phyloP scores from a whole-genome alignment of 2,329 filamentous ascomycete genomes.

The Lachnellula arida region DNA sequence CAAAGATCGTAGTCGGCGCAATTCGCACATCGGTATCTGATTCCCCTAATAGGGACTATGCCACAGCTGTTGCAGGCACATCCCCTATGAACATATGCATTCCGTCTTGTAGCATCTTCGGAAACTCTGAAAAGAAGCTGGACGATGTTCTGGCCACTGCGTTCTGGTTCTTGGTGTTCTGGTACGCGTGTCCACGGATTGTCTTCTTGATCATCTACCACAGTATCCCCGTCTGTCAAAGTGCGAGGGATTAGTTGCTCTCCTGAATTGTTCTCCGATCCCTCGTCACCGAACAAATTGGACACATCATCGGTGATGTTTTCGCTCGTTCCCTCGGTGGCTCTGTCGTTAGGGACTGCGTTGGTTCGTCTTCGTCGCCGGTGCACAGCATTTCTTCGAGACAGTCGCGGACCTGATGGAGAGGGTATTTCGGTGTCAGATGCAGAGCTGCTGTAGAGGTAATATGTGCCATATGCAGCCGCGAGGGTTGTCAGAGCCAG shows the following conservation, averaged over 20 bases:
- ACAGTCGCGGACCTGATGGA: conserved; percentile 34
- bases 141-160: conserved; percentile 72
- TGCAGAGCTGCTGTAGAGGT: conserved; percentile 45
- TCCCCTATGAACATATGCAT: conserved; percentile 87
- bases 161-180: conserved; percentile 28
- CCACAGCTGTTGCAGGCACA: conserved; percentile 90
- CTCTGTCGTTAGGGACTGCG: not conserved
- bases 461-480: conserved; percentile 53
- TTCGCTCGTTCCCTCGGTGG: too few relatives aligned
- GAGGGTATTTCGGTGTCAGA: conserved; percentile 26
- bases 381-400: conserved; percentile 64
- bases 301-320: conserved; percentile 4
- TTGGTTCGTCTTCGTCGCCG: conserved; percentile 36
- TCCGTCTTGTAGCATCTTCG: conserved; percentile 82
- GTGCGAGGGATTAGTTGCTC: conserved; percentile 20
- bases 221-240: conserved; percentile 31
- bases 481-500: conserved; percentile 52
- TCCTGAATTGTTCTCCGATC: conserved; percentile 32
- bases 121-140: conserved; percentile 87
- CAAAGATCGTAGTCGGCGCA: conserved; percentile 95
- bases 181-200: conserved; percentile 19
- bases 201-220: conserved; percentile 27
- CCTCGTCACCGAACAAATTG: conserved; percentile 19
- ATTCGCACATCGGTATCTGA: conserved; percentile 91
- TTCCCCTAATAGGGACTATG: conserved; percentile 81